Conservation (phyloP, 805 yeast species). For the Lachancea mirantina region DNA sequence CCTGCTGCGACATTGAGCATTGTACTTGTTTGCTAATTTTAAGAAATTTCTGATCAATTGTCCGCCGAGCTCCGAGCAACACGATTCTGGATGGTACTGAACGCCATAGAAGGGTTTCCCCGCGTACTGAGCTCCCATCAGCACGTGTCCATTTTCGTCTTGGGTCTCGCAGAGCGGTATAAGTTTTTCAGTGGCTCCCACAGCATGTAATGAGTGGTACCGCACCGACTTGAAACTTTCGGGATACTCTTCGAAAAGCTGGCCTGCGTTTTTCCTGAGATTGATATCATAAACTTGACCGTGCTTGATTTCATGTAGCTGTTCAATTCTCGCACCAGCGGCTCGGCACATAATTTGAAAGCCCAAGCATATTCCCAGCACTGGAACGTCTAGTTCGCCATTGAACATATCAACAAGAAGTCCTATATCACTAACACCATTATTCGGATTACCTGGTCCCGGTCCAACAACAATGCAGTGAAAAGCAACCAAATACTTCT, state of each 20-base stretch:
- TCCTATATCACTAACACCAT: constrained; percentile 55
- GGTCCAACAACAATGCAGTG: constrained; percentile 88
- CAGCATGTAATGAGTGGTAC: constrained; percentile 72
- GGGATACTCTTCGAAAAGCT: constrained; percentile 38
- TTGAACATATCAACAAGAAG: constrained; percentile 54
- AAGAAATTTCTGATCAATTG: constrained; percentile 53
- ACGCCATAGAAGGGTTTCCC: constrained; percentile 77
- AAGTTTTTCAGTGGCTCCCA: constrained; percentile 26
- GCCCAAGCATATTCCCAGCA: constrained; percentile 89
- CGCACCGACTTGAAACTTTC: constrained; percentile 60
- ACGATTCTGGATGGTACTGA: constrained; percentile 95
- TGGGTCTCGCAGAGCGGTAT: constrained; percentile 56
- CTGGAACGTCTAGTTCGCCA: constrained; percentile 42
- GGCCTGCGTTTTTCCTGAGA: constrained; percentile 15
- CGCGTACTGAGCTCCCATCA: constrained; percentile 75
- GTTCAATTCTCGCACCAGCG: constrained; percentile 49
- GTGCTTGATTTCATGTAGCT: constrained; percentile 59
- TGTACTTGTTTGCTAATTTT: constrained; percentile 19
- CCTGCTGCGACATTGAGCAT: constrained; percentile 17
- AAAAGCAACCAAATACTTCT: constrained; percentile 41
- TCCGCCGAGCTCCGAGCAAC: constrained; percentile 68
- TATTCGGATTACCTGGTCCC: constrained; percentile 89
- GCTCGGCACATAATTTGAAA: constrained; percentile 72
- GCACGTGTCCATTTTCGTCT: constrained; percentile 38
- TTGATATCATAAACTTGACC: constrained; percentile 68